phyloP scores from a whole-genome alignment of 495 filamentous ascomycete genomes.

The Penicillium odoratum region DNA sequence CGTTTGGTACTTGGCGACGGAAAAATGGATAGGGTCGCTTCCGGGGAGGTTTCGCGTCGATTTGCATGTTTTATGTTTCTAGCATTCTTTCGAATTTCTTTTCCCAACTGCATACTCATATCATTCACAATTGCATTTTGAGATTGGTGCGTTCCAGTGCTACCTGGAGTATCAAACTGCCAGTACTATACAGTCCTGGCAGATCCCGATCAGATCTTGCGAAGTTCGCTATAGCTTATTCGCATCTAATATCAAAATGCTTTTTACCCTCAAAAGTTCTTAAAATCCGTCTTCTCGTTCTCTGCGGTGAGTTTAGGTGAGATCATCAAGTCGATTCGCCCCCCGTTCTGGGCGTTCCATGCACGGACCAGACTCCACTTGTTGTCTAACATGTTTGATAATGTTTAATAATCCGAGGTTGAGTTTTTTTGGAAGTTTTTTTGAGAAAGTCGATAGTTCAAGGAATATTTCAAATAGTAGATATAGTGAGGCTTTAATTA shows the following conservation, averaged over 20 bases:
- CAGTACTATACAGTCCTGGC: not conserved
- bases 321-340: constrained; percentile 21
- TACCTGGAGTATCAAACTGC: not conserved
- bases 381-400: not conserved
- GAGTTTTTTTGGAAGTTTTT: not conserved
- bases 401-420: not conserved
- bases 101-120: constrained; percentile 8
- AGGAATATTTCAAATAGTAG: not conserved
- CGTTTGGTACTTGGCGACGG: constrained; percentile 46
- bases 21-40: constrained; percentile 53
- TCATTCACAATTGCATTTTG: not conserved
- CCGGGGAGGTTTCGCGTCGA: constrained; percentile 53
- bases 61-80: constrained; percentile 30
- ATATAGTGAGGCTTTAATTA: not conserved
- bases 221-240: not conserved
- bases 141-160: not conserved
- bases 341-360: constrained; percentile 13
- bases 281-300: not conserved
- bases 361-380: constrained; percentile 15
- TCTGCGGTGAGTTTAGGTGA: constrained; percentile 14
- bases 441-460: not conserved
- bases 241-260: constrained; percentile 13
- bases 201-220: not conserved
- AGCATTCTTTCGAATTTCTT: constrained; percentile 8
- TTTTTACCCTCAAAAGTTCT: not conserved